Conservation (phyloP, 2,329 filamentous ascomycete species). For the Colletotrichum simmondsii region DNA sequence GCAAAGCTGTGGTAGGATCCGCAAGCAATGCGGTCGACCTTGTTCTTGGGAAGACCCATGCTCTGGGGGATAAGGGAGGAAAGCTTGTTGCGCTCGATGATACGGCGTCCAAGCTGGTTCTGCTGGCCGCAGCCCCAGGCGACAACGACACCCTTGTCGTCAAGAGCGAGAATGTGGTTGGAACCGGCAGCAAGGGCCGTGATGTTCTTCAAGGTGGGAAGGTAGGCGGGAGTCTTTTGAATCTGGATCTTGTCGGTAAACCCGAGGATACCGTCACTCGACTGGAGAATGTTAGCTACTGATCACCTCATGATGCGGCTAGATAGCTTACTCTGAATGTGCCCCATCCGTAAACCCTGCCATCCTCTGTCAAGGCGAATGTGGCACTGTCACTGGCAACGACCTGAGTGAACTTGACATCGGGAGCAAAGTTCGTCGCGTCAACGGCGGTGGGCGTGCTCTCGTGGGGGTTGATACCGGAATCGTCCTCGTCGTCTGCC, state of each 20-base stretch:
- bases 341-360: slow-evolving; percentile 85
- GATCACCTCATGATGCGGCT: neutral
- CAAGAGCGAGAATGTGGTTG: slow-evolving; percentile 78
- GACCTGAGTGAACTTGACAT: slow-evolving; percentile 72
- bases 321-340: slow-evolving; percentile 68
- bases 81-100: slow-evolving; percentile 71
- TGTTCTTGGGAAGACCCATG: slow-evolving; percentile 69
- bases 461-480: slow-evolving; percentile 77
- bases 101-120: slow-evolving; percentile 68
- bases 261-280: slow-evolving; percentile 71
- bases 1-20: slow-evolving; percentile 89
- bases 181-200: slow-evolving; percentile 72
- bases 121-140: slow-evolving; percentile 82
- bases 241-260: slow-evolving; percentile 66
- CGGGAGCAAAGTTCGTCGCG: slow-evolving; percentile 67
- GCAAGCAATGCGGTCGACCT: slow-evolving; percentile 71
- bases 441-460: slow-evolving; percentile 73
- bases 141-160: slow-evolving; percentile 71
- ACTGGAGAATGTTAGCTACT: slow-evolving; percentile 44
- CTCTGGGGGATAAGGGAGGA: slow-evolving; percentile 72
- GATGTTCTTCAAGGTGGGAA: slow-evolving; percentile 74
- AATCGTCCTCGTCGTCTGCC: slow-evolving; percentile 65
- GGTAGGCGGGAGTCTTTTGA: slow-evolving; percentile 56
- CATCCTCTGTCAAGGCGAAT: slow-evolving; percentile 80
- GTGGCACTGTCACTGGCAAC: slow-evolving; percentile 79